Evolutionary conservation across 2,329 filamentous ascomycete species (phyloP).

Genomic region (Trichoderma sp.): DNA sequence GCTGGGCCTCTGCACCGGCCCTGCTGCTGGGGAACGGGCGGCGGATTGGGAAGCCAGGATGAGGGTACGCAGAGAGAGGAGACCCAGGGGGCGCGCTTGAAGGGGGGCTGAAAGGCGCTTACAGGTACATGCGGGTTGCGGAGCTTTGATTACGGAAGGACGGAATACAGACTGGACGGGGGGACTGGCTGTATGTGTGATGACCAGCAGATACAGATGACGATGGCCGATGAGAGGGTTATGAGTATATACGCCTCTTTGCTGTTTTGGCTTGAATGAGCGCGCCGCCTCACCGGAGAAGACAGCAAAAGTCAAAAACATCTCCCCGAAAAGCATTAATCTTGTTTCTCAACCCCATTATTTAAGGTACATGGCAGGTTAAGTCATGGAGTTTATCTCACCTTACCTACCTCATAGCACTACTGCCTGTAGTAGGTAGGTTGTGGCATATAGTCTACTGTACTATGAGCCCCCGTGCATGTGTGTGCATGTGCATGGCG

Average conservation of each 20-base stretch:
- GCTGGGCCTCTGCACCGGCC: constrained; percentile 15
- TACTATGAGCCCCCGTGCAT: background rate
- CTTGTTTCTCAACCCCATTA: background rate
- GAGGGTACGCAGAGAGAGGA: background rate
- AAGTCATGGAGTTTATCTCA: background rate
- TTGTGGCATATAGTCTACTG: no score
- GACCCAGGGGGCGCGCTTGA: background rate
- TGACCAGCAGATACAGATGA: background rate
- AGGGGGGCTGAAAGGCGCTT: constrained; percentile 7
- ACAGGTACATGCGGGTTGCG: background rate
- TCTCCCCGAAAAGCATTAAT: background rate
- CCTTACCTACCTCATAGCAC: no score
- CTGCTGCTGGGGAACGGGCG: constrained; percentile 11
- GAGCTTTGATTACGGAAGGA: background rate
- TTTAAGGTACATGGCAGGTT: background rate
- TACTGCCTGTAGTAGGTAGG: no score
- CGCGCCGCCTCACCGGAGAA: background rate
- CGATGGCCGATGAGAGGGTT: background rate
- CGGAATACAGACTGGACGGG: background rate
- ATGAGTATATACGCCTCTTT: background rate
- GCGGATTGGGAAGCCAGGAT: background rate
- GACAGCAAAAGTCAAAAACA: background rate
- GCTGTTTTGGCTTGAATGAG: background rate
- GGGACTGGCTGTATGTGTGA: no score
- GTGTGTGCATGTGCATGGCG: background rate